Evolutionary conservation across 1,284 basidiomycete species (phyloP).

Genomic region (Melampsora occidentalis): DNA sequence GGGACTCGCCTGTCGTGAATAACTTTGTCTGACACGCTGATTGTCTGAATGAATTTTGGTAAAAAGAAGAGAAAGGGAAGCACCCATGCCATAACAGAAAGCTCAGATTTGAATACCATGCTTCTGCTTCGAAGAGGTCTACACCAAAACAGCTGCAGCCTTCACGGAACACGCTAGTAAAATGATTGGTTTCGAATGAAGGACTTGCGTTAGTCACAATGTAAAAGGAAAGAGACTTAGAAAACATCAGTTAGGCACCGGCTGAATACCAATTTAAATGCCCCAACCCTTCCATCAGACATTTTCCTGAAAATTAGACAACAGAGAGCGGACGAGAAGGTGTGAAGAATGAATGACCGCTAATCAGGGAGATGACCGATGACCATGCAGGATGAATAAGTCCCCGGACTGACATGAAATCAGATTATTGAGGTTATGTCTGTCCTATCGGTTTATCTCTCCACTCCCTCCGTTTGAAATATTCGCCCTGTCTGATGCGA

Average conservation of each 20-base stretch:
- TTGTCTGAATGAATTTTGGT: background rate
- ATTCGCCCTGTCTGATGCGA: background rate
- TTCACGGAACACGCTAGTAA: background rate
- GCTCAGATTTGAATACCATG: background rate
- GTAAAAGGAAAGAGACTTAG: background rate
- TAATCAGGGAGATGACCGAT: background rate
- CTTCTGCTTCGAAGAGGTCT: background rate
- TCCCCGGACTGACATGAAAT: background rate
- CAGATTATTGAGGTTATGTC: background rate
- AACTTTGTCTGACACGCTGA: background rate
- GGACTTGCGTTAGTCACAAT: background rate
- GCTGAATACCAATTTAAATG: background rate
- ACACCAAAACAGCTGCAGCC: background rate
- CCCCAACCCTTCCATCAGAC: background rate
- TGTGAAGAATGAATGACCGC: background rate
- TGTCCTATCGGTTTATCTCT: constrained; percentile 4
- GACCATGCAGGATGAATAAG: constrained; percentile 4
- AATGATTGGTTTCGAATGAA: background rate
- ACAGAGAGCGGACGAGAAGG: background rate
- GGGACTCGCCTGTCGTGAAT: constrained; percentile 24
- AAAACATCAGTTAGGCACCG: background rate
- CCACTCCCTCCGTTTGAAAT: background rate
- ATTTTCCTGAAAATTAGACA: too few species aligned
- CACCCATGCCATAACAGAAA: background rate
- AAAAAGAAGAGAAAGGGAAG: constrained; percentile 9